Evolutionary conservation across 1,139 yeast genomes (phyloP).

Genomic region (Pneumocystis canis): DNA sequence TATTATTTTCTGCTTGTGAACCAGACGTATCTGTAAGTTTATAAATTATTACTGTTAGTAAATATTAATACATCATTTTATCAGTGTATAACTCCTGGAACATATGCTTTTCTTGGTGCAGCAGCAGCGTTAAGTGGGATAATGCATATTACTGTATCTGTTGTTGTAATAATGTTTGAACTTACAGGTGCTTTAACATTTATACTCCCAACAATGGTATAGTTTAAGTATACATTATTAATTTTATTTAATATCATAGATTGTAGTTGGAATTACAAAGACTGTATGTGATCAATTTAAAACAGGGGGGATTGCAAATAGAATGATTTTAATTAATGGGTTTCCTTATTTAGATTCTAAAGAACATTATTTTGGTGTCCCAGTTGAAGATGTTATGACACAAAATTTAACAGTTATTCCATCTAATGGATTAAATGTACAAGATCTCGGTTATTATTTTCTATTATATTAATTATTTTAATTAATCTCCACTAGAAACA

Average conservation of each 20-base stretch:
- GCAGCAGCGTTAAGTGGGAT: slow-evolving; percentile 91
- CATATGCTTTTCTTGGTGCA: slow-evolving; percentile 94
- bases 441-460: slow-evolving; percentile 13
- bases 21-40: slow-evolving; percentile 23
- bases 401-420: slow-evolving; percentile 38
- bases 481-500: slow-evolving; percentile 11
- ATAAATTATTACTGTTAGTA: neutral
- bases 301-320: slow-evolving; percentile 82
- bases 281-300: slow-evolving; percentile 64
- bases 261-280: slow-evolving; percentile 84
- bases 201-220: slow-evolving; percentile 75
- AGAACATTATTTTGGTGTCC: slow-evolving; percentile 41
- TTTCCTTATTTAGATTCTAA: slow-evolving; percentile 70
- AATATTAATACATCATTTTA: neutral
- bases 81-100: slow-evolving; percentile 72
- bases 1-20: slow-evolving; percentile 34
- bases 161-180: slow-evolving; percentile 91
- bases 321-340: slow-evolving; percentile 80
- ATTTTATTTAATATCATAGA: slow-evolving; percentile 18
- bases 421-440: slow-evolving; percentile 27
- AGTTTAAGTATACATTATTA: neutral
- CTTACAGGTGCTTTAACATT: slow-evolving; percentile 87
- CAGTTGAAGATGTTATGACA: slow-evolving; percentile 56
- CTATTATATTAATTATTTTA: neutral
- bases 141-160: slow-evolving; percentile 80